phyloP scores from a whole-genome alignment of 768 basidiomycete species.

The Agaricus blazei region DNA sequence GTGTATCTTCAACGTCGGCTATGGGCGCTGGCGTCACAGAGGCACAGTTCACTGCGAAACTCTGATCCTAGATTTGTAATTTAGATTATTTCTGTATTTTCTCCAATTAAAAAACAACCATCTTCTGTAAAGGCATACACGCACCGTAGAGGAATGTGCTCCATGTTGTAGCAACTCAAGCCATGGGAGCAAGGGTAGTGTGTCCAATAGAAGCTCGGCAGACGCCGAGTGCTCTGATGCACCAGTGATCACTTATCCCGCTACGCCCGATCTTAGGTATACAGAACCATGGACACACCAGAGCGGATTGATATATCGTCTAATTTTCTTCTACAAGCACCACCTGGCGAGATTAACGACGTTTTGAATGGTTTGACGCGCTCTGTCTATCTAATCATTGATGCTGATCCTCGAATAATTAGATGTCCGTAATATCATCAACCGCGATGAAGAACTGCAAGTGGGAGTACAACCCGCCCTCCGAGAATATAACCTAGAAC shows the following conservation, averaged over 20 bases:
- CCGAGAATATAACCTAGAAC: conserved; percentile 79
- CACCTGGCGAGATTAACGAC: conserved; percentile 96
- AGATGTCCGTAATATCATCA: conserved; percentile 91
- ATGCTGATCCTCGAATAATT: conserved; percentile 13
- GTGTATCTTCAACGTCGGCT: conserved; percentile 96
- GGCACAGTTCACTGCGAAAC: conserved; percentile 61
- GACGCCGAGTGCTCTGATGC: conserved; percentile 1
- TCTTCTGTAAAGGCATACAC: neutral
- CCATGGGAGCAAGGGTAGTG: neutral
- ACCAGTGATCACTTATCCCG: too few species aligned
- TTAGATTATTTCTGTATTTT: conserved; percentile 11
- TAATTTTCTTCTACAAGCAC: conserved; percentile 80
- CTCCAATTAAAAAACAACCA: conserved; percentile 12
- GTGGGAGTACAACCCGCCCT: conserved; percentile 73
- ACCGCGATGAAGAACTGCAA: conserved; percentile 81
- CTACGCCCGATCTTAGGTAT: too few species aligned
- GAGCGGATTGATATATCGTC: conserved; percentile 72
- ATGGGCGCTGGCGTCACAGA: conserved; percentile 98
- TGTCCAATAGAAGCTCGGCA: neutral
- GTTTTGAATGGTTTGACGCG: conserved; percentile 74
- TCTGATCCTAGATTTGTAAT: conserved; percentile 17
- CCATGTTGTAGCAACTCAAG: neutral
- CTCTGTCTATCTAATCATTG: neutral
- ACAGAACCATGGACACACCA: conserved; percentile 44
- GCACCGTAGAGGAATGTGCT: neutral